Evolutionary conservation across 176 grass and related monocot species (phyloP).

Genomic region (Saccharum officinarum): DNA sequence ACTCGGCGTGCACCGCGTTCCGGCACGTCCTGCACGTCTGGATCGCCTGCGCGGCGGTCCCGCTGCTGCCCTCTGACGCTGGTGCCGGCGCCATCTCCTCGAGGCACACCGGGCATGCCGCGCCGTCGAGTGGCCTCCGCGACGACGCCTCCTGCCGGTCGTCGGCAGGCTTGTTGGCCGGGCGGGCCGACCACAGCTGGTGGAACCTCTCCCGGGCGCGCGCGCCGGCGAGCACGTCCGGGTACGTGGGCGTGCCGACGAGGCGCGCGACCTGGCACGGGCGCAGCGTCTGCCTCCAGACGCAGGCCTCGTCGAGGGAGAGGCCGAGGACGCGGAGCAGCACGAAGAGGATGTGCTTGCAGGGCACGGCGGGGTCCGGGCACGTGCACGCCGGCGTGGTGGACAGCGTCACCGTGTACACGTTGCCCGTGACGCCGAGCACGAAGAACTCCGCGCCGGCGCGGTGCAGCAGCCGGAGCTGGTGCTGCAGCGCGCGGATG

Average conservation of each 20-base stretch:
- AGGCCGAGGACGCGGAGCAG: slow-evolving; percentile 86
- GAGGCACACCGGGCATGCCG: slow-evolving; percentile 76
- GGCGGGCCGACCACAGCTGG: slow-evolving; percentile 44
- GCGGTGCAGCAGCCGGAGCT: slow-evolving; percentile 67
- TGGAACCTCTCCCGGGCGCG: slow-evolving; percentile 61
- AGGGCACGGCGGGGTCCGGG: slow-evolving; percentile 68
- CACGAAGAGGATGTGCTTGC: slow-evolving; percentile 98
- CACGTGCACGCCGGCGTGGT: slow-evolving; percentile 74
- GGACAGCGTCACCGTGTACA: slow-evolving; percentile 75
- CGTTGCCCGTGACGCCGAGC: slow-evolving; percentile 85
- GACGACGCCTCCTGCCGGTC: background rate
- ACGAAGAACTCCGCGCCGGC: slow-evolving; percentile 64
- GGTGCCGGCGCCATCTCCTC: slow-evolving; percentile 62
- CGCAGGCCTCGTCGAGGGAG: slow-evolving; percentile 80
- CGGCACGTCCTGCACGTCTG: slow-evolving; percentile 74
- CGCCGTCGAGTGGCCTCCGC: slow-evolving; percentile 32
- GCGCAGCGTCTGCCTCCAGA: slow-evolving; percentile 66
- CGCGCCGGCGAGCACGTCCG: slow-evolving; percentile 54
- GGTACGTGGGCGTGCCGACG: slow-evolving; percentile 52
- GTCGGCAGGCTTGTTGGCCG: background rate
- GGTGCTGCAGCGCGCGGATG: slow-evolving; percentile 75
- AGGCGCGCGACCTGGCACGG: slow-evolving; percentile 74
- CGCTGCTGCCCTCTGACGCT: background rate
- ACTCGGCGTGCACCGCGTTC: slow-evolving; percentile 87
- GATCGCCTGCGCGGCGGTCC: background rate